Percentiles rank a stretch among this genome's conserved stretches.
Evolutionary conservation across 2,329 filamentous ascomycete genomes (phyloP).

Genomic region (Sporothrix luriei): DNA sequence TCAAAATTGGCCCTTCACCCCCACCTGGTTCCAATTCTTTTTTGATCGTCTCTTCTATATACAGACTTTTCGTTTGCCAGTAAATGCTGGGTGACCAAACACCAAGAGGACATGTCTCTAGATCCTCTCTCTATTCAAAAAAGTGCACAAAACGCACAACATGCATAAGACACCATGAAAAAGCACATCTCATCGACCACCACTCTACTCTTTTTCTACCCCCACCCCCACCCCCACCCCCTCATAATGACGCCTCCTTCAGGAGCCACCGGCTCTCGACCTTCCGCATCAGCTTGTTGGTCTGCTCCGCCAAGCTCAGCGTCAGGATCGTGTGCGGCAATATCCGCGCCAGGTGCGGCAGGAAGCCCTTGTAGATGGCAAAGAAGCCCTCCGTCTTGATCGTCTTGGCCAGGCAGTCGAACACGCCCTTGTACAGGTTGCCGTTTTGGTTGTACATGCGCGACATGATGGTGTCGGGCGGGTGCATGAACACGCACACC

Average conservation of each 20-base stretch:
- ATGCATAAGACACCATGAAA: not conserved
- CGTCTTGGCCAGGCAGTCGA: constrained; percentile 90
- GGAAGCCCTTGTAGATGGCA: constrained; percentile 96
- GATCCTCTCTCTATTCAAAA: not conserved
- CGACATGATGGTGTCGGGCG: constrained; percentile 98
- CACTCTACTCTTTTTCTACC: too few species aligned
- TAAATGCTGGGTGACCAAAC: constrained; percentile 16
- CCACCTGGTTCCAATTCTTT: constrained; percentile 3
- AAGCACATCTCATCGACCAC: not conserved
- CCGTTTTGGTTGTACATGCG: constrained; percentile 98
- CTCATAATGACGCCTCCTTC: constrained; percentile 45
- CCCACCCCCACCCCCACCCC: not conserved
- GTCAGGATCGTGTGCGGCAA: constrained; percentile 95
- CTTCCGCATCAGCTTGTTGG: constrained; percentile 85
- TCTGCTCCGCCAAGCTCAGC: constrained; percentile 91
- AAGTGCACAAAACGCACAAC: not conserved
- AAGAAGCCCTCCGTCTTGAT: constrained; percentile 86
- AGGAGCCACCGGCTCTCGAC: constrained; percentile 65
- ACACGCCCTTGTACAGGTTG: constrained; percentile 90
- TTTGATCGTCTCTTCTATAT: not conserved
- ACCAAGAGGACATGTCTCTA: constrained; percentile 7
- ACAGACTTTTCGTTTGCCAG: not conserved
- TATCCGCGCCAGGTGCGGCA: constrained; percentile 91
- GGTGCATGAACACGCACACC: constrained; percentile 97
- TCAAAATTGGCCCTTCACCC: not conserved